Base-by-base conservation (phyloP, 306 rosid species). In the Adenanthera pavonina region DNA sequence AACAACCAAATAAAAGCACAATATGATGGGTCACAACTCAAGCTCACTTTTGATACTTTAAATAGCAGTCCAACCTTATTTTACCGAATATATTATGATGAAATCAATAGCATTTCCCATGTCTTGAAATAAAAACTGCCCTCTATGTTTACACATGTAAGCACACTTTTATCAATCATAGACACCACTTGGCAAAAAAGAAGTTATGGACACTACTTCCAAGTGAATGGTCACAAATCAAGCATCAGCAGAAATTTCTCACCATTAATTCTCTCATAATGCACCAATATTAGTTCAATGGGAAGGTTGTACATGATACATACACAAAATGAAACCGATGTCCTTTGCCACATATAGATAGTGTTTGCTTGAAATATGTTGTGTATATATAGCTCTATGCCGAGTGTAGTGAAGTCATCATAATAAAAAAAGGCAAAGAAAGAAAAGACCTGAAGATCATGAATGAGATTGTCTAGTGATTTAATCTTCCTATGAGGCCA, bases 401-500 rank as follows among this genome's bases (percentile, higher is more conserved):
- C 72, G 52, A 68, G 72, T 68, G 83, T 34, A 57, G 43, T 44
- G 66, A 85, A 72, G 75, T 78, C 68, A 48, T 78, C 53, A 70
- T 25, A 52, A 34, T 33, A 34, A 44, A 77, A 25, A 64, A 53
- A 80, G 57, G 71, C 69, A 13, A 20, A 67, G 61, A 60, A 78
- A 80, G 78, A 84, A 78, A 84, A 52, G 74, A 92, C 98, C 97
- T 94, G 95, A 78, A 94, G 97, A 88, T 89, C 94, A 57, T 82
- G 91, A 72, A 94, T 94, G 89, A 94, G 97, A 87, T 89, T 66
- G 78, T 91, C 97, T 15, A 94, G 94, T 13, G 98, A 94, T 87
- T 91, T 94, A 75, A 94, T 91, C 86, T 94, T 94, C 86, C 98
- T 89, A 83, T 94, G 98, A 52, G 97, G 98, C 97, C 98, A 94